phyloP scores from a whole-genome alignment of 2,329 filamentous ascomycete genomes.

The Fusarium hainanense region DNA sequence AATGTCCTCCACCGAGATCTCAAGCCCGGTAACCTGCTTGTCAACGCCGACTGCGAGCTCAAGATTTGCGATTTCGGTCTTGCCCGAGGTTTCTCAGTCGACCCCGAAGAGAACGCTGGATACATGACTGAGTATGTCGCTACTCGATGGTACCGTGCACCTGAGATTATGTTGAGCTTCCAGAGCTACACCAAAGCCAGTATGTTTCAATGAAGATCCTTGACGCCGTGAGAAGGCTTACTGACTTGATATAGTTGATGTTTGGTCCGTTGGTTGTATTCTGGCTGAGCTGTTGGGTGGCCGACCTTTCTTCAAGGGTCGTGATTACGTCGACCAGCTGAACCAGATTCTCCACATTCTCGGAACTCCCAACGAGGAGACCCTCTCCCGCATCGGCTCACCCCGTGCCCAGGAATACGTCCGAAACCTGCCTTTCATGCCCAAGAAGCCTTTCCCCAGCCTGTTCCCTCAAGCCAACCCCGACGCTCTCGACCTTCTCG shows the following conservation, averaged over 20 bases:
- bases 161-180: conserved; percentile 99
- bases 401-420: conserved; percentile 98
- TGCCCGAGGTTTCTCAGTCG: conserved; percentile 94
- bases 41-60: conserved; percentile 98
- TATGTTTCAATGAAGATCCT: conserved; percentile 64
- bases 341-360: conserved; percentile 99
- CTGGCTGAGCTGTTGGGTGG: conserved; percentile 95
- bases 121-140: conserved; percentile 99
- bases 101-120: conserved; percentile 97
- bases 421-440: conserved; percentile 93
- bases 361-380: conserved; percentile 95
- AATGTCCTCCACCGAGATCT: conserved; percentile 97
- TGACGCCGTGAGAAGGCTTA: not conserved
- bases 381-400: conserved; percentile 90
- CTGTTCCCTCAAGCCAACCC: conserved; percentile 96
- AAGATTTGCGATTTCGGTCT: conserved; percentile 99
- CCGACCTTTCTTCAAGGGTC: conserved; percentile 98
- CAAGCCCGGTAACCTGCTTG: conserved; percentile 95
- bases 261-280: conserved; percentile 99
- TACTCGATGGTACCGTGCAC: conserved; percentile 93
- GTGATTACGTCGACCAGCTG: conserved; percentile 98
- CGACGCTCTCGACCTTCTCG: conserved; percentile 92
- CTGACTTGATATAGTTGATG: conserved; percentile 78
- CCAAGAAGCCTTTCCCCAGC: conserved; percentile 87
- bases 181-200: conserved; percentile 99